Conservation (phyloP, 352 stramenopile genomes). For the Globisporangium mamillatum region DNA sequence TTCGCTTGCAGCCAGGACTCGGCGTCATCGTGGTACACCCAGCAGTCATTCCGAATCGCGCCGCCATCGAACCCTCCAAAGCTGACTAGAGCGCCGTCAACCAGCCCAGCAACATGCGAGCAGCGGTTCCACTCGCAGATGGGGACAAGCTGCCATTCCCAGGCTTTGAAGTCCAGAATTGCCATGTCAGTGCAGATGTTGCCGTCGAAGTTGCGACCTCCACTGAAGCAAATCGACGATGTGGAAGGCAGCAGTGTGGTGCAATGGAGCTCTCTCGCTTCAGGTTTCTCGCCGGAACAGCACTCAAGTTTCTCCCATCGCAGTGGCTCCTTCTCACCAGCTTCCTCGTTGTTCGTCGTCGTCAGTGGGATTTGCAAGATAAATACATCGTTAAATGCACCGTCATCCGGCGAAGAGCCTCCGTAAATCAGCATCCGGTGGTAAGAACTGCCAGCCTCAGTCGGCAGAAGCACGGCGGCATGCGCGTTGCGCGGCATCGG, state of each 20-base stretch:
- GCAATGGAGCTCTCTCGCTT: slow-evolving; percentile 52
- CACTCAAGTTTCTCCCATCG: slow-evolving; percentile 33
- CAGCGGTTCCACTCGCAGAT: slow-evolving; percentile 61
- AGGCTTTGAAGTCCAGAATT: slow-evolving; percentile 32
- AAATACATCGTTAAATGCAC: slow-evolving; percentile 50
- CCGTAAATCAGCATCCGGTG: slow-evolving; percentile 52
- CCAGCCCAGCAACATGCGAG: slow-evolving; percentile 30
- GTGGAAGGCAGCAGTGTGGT: slow-evolving; percentile 20
- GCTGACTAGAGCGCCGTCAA: slow-evolving; percentile 34
- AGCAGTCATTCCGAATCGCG: slow-evolving; percentile 44
- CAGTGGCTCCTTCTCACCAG: not conserved
- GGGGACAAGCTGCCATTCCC: slow-evolving; percentile 50
- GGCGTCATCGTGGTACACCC: slow-evolving; percentile 39
- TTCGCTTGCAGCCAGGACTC: slow-evolving; percentile 38
- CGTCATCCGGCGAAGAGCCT: slow-evolving; percentile 54
- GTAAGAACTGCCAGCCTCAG: not conserved
- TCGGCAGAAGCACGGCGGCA: slow-evolving; percentile 36
- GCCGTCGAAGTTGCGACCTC: slow-evolving; percentile 48
- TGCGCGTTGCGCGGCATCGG: slow-evolving; percentile 56
- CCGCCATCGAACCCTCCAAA: slow-evolving; percentile 57
- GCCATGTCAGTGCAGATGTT: slow-evolving; percentile 60
- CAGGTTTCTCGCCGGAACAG: slow-evolving; percentile 26
- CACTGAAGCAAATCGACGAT: slow-evolving; percentile 35
- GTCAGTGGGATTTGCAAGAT: slow-evolving; percentile 38
- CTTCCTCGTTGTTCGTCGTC: not conserved